These are phyloP conservation scores for Linanthus parryae DNA, from an alignment of 148 eudicot genomes.

Conservation along the genomic window DNA sequence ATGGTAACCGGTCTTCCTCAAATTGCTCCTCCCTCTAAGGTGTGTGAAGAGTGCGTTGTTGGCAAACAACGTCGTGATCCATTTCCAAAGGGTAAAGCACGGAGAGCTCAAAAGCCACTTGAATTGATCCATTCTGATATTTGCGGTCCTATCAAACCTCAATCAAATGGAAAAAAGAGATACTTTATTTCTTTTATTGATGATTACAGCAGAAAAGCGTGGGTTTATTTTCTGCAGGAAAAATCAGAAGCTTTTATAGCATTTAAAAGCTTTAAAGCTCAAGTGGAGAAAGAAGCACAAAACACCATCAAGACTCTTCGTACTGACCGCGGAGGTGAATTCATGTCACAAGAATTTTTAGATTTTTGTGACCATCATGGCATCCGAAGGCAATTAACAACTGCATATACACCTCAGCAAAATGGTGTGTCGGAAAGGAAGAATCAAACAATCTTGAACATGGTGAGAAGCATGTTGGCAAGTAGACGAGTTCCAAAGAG, in stretches of 20 bases:
- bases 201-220: not conserved
- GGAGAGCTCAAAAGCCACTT: not conserved
- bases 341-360: not conserved
- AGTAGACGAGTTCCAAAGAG: not conserved
- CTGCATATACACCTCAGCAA: not conserved
- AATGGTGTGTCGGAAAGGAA: not conserved
- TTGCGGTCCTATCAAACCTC: not conserved
- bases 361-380: not conserved
- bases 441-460: not conserved
- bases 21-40: not conserved
- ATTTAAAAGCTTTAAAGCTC: not conserved
- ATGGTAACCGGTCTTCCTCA: not conserved
- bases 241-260: not conserved
- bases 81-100: constrained; percentile 1
- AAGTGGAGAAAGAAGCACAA: not conserved
- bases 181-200: not conserved
- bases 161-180: not conserved
- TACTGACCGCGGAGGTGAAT: not conserved
- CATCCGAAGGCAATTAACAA: not conserved
- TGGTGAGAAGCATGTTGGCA: not conserved
- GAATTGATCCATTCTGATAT: not conserved
- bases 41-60: not conserved
- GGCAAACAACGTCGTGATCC: not conserved
- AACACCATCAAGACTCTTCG: not conserved
- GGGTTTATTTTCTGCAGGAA: not conserved